Base-by-base conservation (phyloP, 2,329 filamentous ascomycete species). In the Neonectria faginata region DNA sequence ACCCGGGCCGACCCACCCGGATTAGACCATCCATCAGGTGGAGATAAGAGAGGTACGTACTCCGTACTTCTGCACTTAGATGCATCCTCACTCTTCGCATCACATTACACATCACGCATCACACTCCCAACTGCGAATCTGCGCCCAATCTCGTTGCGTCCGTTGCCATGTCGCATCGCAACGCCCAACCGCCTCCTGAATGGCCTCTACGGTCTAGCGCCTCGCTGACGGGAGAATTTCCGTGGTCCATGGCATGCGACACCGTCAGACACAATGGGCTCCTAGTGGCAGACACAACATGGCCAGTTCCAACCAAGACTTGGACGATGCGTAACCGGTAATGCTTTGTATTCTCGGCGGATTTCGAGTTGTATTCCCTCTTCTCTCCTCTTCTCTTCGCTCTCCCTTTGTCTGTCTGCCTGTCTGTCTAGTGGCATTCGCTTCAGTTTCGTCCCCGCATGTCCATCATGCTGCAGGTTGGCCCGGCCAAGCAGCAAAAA, bases 1-100 rank as follows among this genome's bases (percentile, higher is more conserved):
- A 29, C 18, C 57, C 41, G 57, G 50, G 29, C 57, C 42, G 57
- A 45, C 50, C 50, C 51, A 48, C 42, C 51, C 50, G 50, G 42
- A 14, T 27, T n/a, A n/a, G n/a, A n/a, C n/a, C n/a, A n/a, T n/a
- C n/a, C n/a, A n/a, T n/a, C n/a, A 4, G 41, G 42, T 14, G 12
- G 22, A 25, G 44, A 47, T 47, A 47, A 47, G 44, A 22, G 20
- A 16, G 44, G 22, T 47, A 47, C 20, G 44, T 16, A 16, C 12
- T 12, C n/a, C 20, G 44, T 16, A 16, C 12, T 12, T 39, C 16
- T 41, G 39, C 14, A 36, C 39, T 41, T 41, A 18, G n/a, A 41
- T 42, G 39, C 39, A 42, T 42, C 39, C 39, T 42, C 39, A 42
- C 3, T 42, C 39, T 11, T 42, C 39, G 5, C 39, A 42, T 18